Evolutionary conservation across 352 stramenopile genomes (phyloP), one percentile per base, ranked within the genome.

Genomic region (Pythium volutum): DNA sequence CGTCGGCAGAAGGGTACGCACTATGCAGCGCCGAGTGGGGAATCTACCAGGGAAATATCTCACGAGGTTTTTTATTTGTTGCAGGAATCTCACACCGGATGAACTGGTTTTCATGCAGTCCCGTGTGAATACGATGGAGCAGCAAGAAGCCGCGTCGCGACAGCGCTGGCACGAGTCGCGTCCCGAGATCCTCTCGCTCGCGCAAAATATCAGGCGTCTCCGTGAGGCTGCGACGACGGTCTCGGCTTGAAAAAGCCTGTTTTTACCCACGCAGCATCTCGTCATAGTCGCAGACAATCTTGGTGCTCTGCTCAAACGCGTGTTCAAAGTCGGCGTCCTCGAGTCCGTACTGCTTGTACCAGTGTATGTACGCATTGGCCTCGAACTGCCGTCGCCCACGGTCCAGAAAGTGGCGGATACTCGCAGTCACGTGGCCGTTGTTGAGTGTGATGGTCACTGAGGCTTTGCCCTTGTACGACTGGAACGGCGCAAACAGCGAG

Each of bases 331-430:
- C 67, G 16, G 41, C 64, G 39, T 86, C 69, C 55, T 88, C 76
- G 9, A 88, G 67, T 16, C 78, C 78, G 45, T 82, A 66, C 45
- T 88, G 76, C 52, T 75, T 76, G 46, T 84, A 88, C 78, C 78
- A 88, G 64, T 88, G 78, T 0, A 74, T 59, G 62, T 88, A 88
- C 5, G 78, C 78, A 3, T 66, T 64, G 0, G 68, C 74, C 2
- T 70, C 29, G 27, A 81, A 84, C 59, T 88, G 78, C 8, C 58
- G 61, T 36, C 69, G 74, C n/a, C 70, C 76, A 34, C 76, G 74
- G 38, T 84, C 52, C 25, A 85, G 62, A 39, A 77, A 79, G 14
- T 73, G 67, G 22, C 55, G 65, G 11, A 71, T 71, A 16, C 67
- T 83, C 3, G 48, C 27, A n/a, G 73, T 52, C n/a, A 75, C 79